phyloP scores from a whole-genome alignment of 441 rosid genomes.

The Mallotus repandus region DNA sequence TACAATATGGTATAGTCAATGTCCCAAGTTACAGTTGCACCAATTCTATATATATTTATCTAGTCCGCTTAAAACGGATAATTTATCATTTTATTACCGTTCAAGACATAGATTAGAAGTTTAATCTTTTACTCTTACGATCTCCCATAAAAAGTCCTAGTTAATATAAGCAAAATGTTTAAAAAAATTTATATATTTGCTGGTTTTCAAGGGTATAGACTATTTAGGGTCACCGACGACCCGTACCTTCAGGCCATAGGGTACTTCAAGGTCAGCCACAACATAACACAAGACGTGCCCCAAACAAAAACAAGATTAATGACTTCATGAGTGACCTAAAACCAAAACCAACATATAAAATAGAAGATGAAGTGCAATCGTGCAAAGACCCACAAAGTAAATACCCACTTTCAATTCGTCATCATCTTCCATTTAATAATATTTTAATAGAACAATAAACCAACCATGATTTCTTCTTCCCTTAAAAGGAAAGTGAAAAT shows the following conservation, averaged over 20 bases:
- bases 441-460: neutral
- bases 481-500: constrained; percentile 40
- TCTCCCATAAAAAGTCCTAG: too few species aligned
- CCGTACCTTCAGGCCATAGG: constrained; percentile 20
- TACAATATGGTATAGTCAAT: neutral
- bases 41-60: neutral
- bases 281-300: neutral
- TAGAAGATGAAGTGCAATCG: neutral
- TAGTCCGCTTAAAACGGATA: too few species aligned
- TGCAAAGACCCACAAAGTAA: constrained; percentile 13
- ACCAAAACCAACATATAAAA: constrained; percentile 28
- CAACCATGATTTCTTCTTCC: constrained; percentile 25
- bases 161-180: too few species aligned
- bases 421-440: constrained; percentile 7
- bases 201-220: neutral
- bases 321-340: constrained; percentile 36
- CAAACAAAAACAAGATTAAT: constrained; percentile 29
- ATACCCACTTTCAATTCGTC: constrained; percentile 7
- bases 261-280: neutral
- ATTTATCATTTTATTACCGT: too few species aligned
- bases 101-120: too few species aligned
- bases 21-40: neutral
- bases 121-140: too few species aligned
- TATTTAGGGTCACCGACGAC: neutral
- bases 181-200: too few species aligned